Conservation (phyloP, 768 basidiomycete genomes). For the Rhizopogon salebrosus region DNA sequence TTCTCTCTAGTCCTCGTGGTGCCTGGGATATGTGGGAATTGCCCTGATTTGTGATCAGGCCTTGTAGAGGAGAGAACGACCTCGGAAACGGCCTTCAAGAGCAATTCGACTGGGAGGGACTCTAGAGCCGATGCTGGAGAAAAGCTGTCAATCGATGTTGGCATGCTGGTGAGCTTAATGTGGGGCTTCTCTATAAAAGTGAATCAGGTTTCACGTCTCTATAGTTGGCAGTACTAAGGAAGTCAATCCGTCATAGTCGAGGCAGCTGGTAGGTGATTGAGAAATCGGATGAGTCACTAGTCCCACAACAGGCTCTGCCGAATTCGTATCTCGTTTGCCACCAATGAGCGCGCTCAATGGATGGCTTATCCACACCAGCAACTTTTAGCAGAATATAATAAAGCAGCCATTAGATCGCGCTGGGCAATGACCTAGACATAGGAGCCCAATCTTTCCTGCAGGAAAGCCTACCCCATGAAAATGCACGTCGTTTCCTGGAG, state of each 20-base stretch:
- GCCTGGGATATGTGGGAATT: not conserved
- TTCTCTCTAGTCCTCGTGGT: no score
- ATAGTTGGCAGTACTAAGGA: not conserved
- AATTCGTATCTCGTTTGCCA: not conserved
- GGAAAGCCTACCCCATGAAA: slow-evolving; percentile 14
- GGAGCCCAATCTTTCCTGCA: no score
- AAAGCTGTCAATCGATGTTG: not conserved
- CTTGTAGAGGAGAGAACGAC: not conserved
- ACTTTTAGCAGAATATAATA: no score
- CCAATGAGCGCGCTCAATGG: not conserved
- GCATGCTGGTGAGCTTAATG: not conserved
- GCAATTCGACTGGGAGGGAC: slow-evolving; percentile 1
- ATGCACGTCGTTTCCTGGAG: slow-evolving; percentile 22
- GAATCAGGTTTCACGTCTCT: no score
- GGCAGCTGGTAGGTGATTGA: not conserved
- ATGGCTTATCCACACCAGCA: no score
- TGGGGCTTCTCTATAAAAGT: not conserved
- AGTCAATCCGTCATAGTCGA: not conserved
- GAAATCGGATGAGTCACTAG: not conserved
- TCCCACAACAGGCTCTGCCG: not conserved
- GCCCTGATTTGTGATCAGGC: no score
- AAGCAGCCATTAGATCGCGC: no score
- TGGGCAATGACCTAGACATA: no score
- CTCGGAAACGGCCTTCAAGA: slow-evolving; percentile 1
- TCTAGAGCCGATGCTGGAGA: not conserved